Evolutionary conservation across 129 eudicot genomes (phyloP), one percentile per base, ranked within the genome.

Genomic region (Ambrosia artemisiifolia): DNA sequence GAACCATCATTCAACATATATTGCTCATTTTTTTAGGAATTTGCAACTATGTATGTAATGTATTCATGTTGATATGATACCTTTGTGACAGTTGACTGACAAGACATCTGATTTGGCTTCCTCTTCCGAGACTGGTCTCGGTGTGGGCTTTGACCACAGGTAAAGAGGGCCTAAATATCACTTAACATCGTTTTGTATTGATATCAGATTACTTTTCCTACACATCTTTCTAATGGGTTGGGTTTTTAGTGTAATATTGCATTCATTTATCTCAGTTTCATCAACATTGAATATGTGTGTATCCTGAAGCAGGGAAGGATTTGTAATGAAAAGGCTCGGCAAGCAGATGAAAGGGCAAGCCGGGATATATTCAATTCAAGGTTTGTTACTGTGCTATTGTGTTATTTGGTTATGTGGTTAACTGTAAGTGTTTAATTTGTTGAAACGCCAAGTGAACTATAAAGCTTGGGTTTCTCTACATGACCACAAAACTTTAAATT

Each of bases 331-430:
- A 80, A 65, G 81, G 99, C 96, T 63, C 87, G 82, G 43, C 84
- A 88, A 60, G 97, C 94, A 51, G 99, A 95, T 83, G 83, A 79
- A 82, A 90, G 80, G 81, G 99, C 99, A 67, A 86, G 99, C 86
- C 88, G 78, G 63, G 88, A 95, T 78, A 95, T 95, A 79, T 95
- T 95, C 32, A 60, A 65, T 71, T 88, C 94, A 50, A 95, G 99
- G 99, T 93, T 69, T 68, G 81, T 75, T 49, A 17, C 16, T 16
- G 14, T 63, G 32, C 30, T 35, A 36, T n/a, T 63, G 3, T 16
- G 7, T 24, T 24, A 24, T 24, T 0, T 24, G 28, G 28, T 24
- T 24, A 24, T 24, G 28, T 24, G 28, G 28, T 24, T 24, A n/a
- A n/a, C n/a, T n/a, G n/a, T n/a, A n/a, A n/a, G n/a, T n/a, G n/a